These are phyloP conservation scores for Macrophomina pseudophaseolina DNA, from an alignment of 2,329 filamentous ascomycete species.

Conservation along the genomic window DNA sequence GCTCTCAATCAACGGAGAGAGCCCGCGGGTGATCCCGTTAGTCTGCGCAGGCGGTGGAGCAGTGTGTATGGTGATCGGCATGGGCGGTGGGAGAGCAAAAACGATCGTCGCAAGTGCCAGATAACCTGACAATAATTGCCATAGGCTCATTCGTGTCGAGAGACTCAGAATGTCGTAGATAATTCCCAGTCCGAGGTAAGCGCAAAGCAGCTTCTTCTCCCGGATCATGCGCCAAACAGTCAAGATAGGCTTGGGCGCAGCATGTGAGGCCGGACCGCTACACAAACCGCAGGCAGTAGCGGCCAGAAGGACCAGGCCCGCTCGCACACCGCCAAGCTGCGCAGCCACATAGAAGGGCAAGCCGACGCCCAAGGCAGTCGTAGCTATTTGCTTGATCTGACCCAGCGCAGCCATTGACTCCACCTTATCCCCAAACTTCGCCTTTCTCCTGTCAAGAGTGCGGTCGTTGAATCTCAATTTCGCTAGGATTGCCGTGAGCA, in stretches of 20 bases:
- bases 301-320: conserved; percentile 58
- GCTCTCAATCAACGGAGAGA: conserved; percentile 25
- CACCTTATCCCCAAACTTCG: conserved; percentile 29
- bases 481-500: conserved; percentile 50
- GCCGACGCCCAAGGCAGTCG: conserved; percentile 48
- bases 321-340: conserved; percentile 59
- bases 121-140: conserved; percentile 51
- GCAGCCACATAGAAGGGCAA: conserved; percentile 63
- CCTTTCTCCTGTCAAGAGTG: conserved; percentile 44
- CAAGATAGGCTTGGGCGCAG: conserved; percentile 31
- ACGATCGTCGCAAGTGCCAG: conserved; percentile 52
- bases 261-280: conserved; percentile 31
- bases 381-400: conserved; percentile 32
- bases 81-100: conserved; percentile 56
- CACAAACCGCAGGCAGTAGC: conserved; percentile 53
- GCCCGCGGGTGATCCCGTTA: conserved; percentile 1
- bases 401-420: conserved; percentile 18
- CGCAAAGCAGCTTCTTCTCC: conserved; percentile 42
- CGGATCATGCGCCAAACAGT: conserved; percentile 39
- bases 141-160: conserved; percentile 26
- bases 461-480: conserved; percentile 38
- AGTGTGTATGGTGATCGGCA: conserved; percentile 39
- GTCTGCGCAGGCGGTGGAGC: conserved; percentile 10
- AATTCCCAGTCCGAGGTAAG: conserved; percentile 41
- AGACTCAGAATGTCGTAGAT: conserved; percentile 41